A percentile compares a stretch with the other conserved stretches of the same genome.
Evolutionary conservation across 306 rosid species (phyloP).

Genomic region (Hippophae rhamnoides): DNA sequence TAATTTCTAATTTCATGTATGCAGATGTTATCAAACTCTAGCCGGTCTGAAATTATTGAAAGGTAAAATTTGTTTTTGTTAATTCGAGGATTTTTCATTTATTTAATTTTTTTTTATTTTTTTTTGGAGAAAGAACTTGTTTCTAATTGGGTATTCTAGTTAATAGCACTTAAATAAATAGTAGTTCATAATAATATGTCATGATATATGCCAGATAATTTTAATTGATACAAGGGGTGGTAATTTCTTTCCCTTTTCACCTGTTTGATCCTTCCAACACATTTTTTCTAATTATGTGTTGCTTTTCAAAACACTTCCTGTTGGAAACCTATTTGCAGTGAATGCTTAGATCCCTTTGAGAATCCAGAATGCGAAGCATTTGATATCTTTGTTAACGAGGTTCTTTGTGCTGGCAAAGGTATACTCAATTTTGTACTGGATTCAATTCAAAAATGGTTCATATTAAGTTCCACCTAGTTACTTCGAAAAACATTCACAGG

Average conservation of each 20-base stretch:
- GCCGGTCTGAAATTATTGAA: slow-evolving; percentile 56
- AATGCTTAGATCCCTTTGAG: slow-evolving; percentile 87
- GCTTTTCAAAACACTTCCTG: not conserved
- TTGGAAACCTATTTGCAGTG: slow-evolving; percentile 33
- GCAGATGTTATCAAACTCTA: slow-evolving; percentile 70
- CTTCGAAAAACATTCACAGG: slow-evolving; percentile 33
- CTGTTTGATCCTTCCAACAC: not conserved
- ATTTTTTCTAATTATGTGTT: not conserved
- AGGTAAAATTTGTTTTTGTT: slow-evolving; percentile 30
- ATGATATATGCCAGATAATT: too few relatives aligned
- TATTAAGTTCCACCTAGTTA: not conserved
- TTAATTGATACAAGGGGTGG: too few relatives aligned
- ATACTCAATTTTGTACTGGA: not conserved
- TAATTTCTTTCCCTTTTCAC: too few relatives aligned
- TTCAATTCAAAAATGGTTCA: not conserved
- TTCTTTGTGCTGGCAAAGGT: slow-evolving; percentile 80
- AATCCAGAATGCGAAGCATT: slow-evolving; percentile 84
- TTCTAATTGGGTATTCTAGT: not conserved
- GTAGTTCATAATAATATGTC: too few relatives aligned
- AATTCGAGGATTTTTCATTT: not conserved
- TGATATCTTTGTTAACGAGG: slow-evolving; percentile 74
- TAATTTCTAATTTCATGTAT: slow-evolving; percentile 9
- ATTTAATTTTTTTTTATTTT: not conserved
- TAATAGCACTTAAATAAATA: too few relatives aligned
- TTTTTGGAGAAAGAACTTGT: not conserved